Conservation (phyloP, 2,329 filamentous ascomycete genomes). For the Nemania sp. region DNA sequence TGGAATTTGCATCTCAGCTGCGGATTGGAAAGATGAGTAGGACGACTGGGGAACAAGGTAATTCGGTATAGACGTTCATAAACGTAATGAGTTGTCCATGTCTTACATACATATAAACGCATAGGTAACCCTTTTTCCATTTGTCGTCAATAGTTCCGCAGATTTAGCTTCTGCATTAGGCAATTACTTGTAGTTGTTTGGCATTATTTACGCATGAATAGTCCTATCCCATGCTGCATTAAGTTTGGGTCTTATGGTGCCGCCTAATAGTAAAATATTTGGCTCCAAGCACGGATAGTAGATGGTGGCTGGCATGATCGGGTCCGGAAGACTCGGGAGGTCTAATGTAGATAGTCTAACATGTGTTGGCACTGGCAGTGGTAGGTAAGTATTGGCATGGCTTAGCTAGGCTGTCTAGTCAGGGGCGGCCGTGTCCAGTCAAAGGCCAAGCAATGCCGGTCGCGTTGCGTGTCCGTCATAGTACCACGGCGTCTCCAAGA, state of each 20-base stretch:
- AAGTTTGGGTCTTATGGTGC: not conserved
- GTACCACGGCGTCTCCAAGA: not conserved
- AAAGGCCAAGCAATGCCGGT: not conserved
- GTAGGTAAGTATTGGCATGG: constrained; percentile 25
- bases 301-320: constrained; percentile 1
- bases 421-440: not conserved
- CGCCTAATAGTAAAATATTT: not conserved
- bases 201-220: not conserved
- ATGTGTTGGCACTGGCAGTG: constrained; percentile 8
- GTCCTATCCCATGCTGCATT: not conserved
- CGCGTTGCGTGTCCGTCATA: not conserved
- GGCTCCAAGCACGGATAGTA: not conserved
- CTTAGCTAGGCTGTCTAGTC: constrained; percentile 10
- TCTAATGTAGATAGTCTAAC: not conserved
- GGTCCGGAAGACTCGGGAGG: constrained; percentile 30
- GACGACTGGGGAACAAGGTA: not conserved
- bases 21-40: not conserved
- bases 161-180: not conserved
- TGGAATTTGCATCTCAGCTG: not conserved
- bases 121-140: not conserved
- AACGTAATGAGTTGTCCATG: not conserved
- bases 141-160: not conserved
- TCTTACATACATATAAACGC: not conserved
- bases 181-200: not conserved
- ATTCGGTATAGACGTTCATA: too few relatives aligned